Evolutionary conservation across 2,329 filamentous ascomycete genomes (phyloP).

Genomic region (Apiospora aurea): DNA sequence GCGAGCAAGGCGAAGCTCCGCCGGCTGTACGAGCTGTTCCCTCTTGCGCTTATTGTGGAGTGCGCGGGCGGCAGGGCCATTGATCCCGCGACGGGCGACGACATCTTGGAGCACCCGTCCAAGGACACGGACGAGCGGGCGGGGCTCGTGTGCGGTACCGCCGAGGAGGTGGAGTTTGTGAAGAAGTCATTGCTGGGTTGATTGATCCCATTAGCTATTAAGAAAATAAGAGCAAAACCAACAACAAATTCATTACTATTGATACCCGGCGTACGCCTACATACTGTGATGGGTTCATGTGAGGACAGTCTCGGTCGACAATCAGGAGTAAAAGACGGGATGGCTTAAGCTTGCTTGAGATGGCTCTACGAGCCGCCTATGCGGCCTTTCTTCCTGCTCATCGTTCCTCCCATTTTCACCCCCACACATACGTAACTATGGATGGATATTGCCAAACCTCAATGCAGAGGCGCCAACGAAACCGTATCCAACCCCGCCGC

Average conservation of each 20-base stretch:
- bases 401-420: too few species aligned
- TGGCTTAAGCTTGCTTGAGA: too few species aligned
- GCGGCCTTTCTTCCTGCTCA: too few species aligned
- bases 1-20: constrained; percentile 63
- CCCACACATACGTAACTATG: too few species aligned
- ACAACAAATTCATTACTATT: not conserved
- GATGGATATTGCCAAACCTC: not conserved
- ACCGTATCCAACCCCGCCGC: not conserved
- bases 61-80: constrained; percentile 64
- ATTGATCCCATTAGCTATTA: not conserved
- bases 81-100: constrained; percentile 52
- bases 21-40: constrained; percentile 64
- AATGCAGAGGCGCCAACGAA: not conserved
- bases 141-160: constrained; percentile 58
- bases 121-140: constrained; percentile 56
- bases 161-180: constrained; percentile 53
- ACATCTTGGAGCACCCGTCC: constrained; percentile 50
- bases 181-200: constrained; percentile 26
- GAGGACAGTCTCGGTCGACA: not conserved
- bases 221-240: not conserved
- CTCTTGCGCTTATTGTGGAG: constrained; percentile 66
- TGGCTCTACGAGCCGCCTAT: too few species aligned
- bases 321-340: too few species aligned
- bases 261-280: not conserved
- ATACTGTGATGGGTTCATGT: not conserved